Percentiles rank a stretch among this genome's conserved stretches.
These are phyloP conservation scores for Paracorniculantispora psalliotae DNA, from an alignment of 2,329 filamentous ascomycete species.

Conservation along the genomic window DNA sequence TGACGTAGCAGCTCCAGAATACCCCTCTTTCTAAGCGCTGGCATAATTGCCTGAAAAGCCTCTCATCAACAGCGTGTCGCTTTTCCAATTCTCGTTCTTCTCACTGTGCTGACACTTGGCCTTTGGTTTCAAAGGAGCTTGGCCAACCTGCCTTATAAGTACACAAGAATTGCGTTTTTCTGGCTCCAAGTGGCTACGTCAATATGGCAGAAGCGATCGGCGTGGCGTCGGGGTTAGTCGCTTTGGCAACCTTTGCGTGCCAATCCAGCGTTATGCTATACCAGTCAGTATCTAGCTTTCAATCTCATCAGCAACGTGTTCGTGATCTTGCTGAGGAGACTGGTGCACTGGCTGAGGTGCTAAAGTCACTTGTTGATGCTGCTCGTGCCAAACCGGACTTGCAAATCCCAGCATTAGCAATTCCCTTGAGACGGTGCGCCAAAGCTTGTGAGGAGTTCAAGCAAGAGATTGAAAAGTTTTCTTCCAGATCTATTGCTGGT, in stretches of 20 bases:
- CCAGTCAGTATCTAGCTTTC: slow-evolving; percentile 32
- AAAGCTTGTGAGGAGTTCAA: slow-evolving; percentile 39
- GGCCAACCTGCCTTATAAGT: not conserved
- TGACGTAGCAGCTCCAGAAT: not conserved
- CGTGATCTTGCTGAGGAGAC: slow-evolving; percentile 38
- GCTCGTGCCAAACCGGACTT: slow-evolving; percentile 11
- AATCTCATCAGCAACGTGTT: slow-evolving; percentile 24
- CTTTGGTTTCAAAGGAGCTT: not conserved
- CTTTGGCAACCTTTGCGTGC: slow-evolving; percentile 34
- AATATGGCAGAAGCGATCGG: slow-evolving; percentile 61
- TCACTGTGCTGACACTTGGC: not conserved
- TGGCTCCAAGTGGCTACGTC: not conserved
- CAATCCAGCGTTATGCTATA: slow-evolving; percentile 33
- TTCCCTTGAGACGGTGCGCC: slow-evolving; percentile 36
- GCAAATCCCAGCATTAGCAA: slow-evolving; percentile 17
- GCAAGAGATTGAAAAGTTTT: slow-evolving; percentile 31
- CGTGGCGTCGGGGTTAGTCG: slow-evolving; percentile 40
- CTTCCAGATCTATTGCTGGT: slow-evolving; percentile 17
- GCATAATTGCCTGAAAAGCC: not conserved
- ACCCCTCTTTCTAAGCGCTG: not conserved
- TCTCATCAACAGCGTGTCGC: not conserved
- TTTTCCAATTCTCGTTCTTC: not conserved
- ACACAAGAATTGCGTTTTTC: not conserved
- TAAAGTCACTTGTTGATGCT: slow-evolving; percentile 28
- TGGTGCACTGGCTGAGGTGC: slow-evolving; percentile 30